A percentile compares a stretch with the other conserved stretches of the same genome.
These are phyloP conservation scores for Melastoma candidum DNA, from an alignment of 441 rosid genomes.

Conservation along the genomic window DNA sequence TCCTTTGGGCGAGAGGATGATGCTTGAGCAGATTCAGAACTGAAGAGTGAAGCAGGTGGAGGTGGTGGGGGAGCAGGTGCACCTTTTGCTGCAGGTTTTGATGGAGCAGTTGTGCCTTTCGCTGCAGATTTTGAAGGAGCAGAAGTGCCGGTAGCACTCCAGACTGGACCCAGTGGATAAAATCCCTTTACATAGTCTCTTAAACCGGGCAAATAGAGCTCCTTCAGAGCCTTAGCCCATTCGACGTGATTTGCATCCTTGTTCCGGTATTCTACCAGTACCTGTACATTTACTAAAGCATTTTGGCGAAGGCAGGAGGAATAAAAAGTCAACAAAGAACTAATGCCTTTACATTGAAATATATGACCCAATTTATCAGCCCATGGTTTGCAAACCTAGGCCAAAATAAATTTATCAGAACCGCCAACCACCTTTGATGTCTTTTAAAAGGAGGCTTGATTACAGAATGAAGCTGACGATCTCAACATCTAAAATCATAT, in stretches of 20 bases:
- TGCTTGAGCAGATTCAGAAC: slow-evolving; percentile 54
- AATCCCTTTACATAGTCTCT: slow-evolving; percentile 80
- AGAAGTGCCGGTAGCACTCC: slow-evolving; percentile 60
- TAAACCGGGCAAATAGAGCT: slow-evolving; percentile 81
- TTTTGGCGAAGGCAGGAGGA: too few relatives aligned
- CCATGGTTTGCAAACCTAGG: too few relatives aligned
- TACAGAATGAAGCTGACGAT: too few relatives aligned
- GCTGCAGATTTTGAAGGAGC: slow-evolving; percentile 40
- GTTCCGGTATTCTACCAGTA: slow-evolving; percentile 77
- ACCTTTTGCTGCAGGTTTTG: slow-evolving; percentile 4
- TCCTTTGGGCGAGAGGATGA: slow-evolving; percentile 70
- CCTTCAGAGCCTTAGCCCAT: slow-evolving; percentile 94
- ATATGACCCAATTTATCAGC: too few relatives aligned
- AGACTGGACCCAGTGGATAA: slow-evolving; percentile 86
- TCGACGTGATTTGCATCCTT: slow-evolving; percentile 86
- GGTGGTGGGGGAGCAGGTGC: slow-evolving; percentile 86
- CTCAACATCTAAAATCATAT: too few relatives aligned
- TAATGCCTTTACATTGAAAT: too few relatives aligned
- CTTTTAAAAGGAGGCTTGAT: too few relatives aligned
- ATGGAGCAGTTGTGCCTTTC: slow-evolving; percentile 19
- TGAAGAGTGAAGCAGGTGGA: slow-evolving; percentile 64
- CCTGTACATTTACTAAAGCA: slow-evolving; percentile 22
- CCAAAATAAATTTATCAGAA: too few relatives aligned
- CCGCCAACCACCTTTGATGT: too few relatives aligned
- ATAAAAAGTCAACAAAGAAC: too few relatives aligned